Evolutionary conservation across 2,329 filamentous ascomycete species (phyloP), one percentile per base, ranked within the genome.

Genomic region (Nemania sp.): DNA sequence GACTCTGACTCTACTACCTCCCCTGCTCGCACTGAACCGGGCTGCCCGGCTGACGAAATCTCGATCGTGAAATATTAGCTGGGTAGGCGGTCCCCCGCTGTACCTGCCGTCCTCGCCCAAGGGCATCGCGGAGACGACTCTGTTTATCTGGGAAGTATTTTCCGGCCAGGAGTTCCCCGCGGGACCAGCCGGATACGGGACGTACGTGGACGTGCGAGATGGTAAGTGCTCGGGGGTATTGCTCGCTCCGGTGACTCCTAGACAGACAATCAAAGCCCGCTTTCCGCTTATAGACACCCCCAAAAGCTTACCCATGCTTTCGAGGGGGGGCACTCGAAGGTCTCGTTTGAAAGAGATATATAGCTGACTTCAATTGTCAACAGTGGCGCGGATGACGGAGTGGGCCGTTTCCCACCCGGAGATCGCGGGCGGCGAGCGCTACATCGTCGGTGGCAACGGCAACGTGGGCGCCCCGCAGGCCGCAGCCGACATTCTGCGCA

Each of bases 191-290:
- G 64, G 66, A 12, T 70, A 67, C 5, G 63, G 71, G 0, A 69
- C 64, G 2, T 69, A 70, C 9, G 76, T 81, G 13, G 79, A 81
- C 60, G 77, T 81, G 0, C 72, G 78, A 5, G 79, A 81, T 58
- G 39, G 39, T 42, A 11, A 42, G 39, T 42, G 18, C 39, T n/a
- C 37, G 15, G 17, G 5, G 2, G 18, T 2, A 20, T 18, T 42
- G 6, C n/a, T 42, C 20, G 12, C 39, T 42, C 39, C 12, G n/a
- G 39, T 1, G 15, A 17, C n/a, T 42, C 20, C 13, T 37, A 37
- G 34, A 37, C 10, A 11, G 9, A 12, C n/a, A n/a, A n/a, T n/a
- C n/a, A 11, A 10, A 15, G 34, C 5, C 2, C 34, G 3, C 2
- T 10, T 37, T 37, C 13, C 34, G 34, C 3, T 29, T 29, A 7